Evolutionary conservation across 768 basidiomycete species (phyloP), one percentile per base, ranked within the genome.

Genomic region (Lyophyllum shimeji): DNA sequence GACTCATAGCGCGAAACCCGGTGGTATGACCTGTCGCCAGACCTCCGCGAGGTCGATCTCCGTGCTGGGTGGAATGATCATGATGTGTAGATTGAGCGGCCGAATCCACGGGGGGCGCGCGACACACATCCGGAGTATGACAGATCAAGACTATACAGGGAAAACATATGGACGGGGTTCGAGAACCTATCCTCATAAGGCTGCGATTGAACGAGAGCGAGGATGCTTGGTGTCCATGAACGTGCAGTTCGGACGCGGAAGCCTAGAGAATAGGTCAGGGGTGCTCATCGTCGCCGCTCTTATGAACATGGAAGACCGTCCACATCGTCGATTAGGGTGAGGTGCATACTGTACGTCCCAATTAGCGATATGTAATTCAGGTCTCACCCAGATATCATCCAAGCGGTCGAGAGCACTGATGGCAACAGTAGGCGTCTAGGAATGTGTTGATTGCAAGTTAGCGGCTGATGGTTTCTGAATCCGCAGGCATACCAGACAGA

Each of bases 21-120:
- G 53, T 52, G 37, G 44, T 47, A 58, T 50, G 57, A 53, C 47
- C 52, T 34, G 39, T 13, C 20, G 31, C n/a, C 21, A 11, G 20
- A 18, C 21, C 20, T n/a, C 3, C n/a, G 39, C 17, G 9, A 40
- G 24, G 34, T 37, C 8, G 50, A 51, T 50, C 55, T 39, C 47
- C 52, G 37, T 46, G 18, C n/a, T 43, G 33, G 15, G 27, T 43
- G 47, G 34, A 47, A 27, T 48, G 31, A 42, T 43, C 9, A 27
- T 48, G 31, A 42, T 43, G 5, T 23, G 33, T 34, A n/a, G 13
- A 45, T 40, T 44, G n/a, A 46, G 50, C 29, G 45, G 50, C 37
- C 18, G 39, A 8, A n/a, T n/a, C 40, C 37, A 15, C 45, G 6
- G 31, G 23, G 21, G 11, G 29, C 7, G 7, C 34, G 39, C 31